Evolutionary conservation across 1,139 yeast genomes (phyloP).

Genomic region (Candida pseudoviswanathii): DNA sequence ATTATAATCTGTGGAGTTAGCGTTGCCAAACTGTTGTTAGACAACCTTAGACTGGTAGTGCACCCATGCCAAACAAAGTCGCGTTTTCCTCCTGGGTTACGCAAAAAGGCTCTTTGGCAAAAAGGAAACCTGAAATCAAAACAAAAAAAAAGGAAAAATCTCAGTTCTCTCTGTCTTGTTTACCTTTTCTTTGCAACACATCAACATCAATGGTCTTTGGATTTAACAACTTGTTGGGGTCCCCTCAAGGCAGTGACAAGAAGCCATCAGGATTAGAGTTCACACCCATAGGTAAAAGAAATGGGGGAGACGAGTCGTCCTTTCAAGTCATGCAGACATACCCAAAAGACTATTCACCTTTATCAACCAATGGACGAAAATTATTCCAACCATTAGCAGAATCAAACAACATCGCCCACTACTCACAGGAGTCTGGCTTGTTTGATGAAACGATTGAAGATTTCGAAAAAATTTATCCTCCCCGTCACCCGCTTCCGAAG

Average conservation of each 20-base stretch:
- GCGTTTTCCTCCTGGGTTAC: no score
- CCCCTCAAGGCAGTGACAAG: constrained; percentile 1
- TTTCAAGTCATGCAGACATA: constrained; percentile 17
- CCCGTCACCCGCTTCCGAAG: constrained; percentile 1
- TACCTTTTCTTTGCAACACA: neutral
- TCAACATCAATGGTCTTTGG: constrained; percentile 3
- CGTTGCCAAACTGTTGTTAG: no score
- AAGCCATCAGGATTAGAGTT: constrained; percentile 10
- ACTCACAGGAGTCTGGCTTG: constrained; percentile 8
- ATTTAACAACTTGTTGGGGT: neutral
- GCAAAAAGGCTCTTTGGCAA: neutral
- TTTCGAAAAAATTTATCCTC: constrained; percentile 11
- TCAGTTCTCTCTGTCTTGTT: neutral
- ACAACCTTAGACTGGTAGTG: no score
- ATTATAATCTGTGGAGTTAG: no score
- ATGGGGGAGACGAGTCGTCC: constrained; percentile 6
- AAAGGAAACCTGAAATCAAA: neutral
- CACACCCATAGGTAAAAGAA: constrained; percentile 16
- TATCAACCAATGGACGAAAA: constrained; percentile 9
- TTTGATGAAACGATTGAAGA: constrained; percentile 15
- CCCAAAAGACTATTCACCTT: constrained; percentile 9
- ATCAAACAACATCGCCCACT: constrained; percentile 4
- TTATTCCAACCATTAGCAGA: constrained; percentile 15
- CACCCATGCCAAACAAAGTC: no score
- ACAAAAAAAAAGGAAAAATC: neutral